phyloP scores from a whole-genome alignment of 805 yeast species.

The Zygoascus tannicola region DNA sequence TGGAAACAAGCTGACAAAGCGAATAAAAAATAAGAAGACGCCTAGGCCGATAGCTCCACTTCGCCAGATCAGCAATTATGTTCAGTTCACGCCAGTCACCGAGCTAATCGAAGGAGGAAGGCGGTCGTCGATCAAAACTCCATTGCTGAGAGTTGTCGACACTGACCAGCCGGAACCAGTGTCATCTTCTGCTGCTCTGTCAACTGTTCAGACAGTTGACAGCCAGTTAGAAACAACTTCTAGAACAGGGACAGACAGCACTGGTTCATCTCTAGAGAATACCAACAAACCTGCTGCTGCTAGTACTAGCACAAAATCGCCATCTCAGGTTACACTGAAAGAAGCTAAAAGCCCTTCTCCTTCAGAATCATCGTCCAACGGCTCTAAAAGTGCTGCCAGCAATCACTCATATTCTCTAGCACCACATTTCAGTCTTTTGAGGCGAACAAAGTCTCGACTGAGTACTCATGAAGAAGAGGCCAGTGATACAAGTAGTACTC shows the following conservation, averaged over 20 bases:
- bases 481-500: not conserved
- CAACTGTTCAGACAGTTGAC: not conserved
- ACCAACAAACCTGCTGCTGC: not conserved
- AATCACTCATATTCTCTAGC: not conserved
- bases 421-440: not conserved
- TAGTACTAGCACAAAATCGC: too few relatives aligned
- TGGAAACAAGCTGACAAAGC: conserved; percentile 57
- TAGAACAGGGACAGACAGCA: not conserved
- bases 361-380: not conserved
- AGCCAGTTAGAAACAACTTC: not conserved
- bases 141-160: not conserved
- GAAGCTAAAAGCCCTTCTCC: not conserved
- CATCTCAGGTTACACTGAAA: not conserved
- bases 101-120: conserved; percentile 13
- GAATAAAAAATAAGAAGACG: conserved; percentile 11
- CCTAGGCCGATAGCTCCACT: conserved; percentile 12
- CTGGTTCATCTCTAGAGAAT: not conserved
- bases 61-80: conserved; percentile 29
- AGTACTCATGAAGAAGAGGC: not conserved
- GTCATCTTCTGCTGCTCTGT: not conserved
- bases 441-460: not conserved
- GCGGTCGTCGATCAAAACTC: not conserved
- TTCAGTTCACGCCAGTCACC: conserved; percentile 25
- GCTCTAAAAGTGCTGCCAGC: not conserved
- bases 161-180: not conserved